Percentiles rank a stretch among this genome's conserved stretches.
Evolutionary conservation across 345 rosid species (phyloP).

Genomic region (Boechera divaricarpa): DNA sequence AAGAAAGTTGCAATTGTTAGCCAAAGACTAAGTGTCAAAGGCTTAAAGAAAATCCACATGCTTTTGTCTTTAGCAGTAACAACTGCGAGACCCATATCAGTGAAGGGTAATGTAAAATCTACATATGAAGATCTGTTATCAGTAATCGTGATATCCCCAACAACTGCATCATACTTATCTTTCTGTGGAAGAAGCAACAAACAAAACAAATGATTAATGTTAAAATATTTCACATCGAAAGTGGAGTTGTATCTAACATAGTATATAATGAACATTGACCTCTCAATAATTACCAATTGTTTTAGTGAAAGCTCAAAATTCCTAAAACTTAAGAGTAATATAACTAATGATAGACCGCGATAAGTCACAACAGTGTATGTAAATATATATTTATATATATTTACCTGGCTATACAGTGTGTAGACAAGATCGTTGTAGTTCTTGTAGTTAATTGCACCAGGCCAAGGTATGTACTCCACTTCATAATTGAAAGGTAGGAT

Average conservation of each 20-base stretch:
- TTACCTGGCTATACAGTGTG: conserved; percentile 43
- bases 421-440: conserved; percentile 28
- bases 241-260: not conserved
- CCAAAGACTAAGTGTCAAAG: conserved; percentile 42
- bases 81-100: conserved; percentile 40
- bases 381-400: not conserved
- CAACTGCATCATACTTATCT: conserved; percentile 53
- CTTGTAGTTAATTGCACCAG: conserved; percentile 28
- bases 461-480: conserved; percentile 45
- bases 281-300: not conserved
- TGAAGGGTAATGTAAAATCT: conserved; percentile 57
- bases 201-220: conserved; percentile 1
- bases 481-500: conserved; percentile 27
- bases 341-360: not conserved
- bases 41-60: conserved; percentile 48
- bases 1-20: conserved; percentile 31
- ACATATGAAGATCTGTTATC: conserved; percentile 50
- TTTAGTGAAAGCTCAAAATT: not conserved
- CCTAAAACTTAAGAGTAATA: not conserved
- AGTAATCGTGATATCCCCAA: conserved; percentile 54
- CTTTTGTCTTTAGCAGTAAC: conserved; percentile 27
- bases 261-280: not conserved
- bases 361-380: not conserved
- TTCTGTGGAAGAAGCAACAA: conserved; percentile 14
- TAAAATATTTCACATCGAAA: not conserved